Percentiles rank a stretch among this genome's conserved stretches.
Conservation (phyloP, 2,329 filamentous ascomycete species). For the Huntiella abstrusa region DNA sequence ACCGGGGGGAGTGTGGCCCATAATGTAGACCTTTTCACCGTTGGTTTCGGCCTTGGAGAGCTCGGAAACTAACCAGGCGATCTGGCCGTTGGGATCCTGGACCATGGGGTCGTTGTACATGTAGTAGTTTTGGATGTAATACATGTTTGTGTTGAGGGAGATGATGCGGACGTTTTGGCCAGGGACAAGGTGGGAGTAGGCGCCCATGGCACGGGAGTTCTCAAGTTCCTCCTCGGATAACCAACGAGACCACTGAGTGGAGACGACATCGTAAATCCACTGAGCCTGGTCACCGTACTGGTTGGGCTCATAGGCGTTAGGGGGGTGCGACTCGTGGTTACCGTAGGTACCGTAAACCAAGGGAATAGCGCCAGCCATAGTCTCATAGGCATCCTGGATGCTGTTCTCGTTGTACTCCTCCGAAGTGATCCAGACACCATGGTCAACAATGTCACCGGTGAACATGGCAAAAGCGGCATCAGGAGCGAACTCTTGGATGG, state of each 20-base stretch:
- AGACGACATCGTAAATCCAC: conserved; percentile 34
- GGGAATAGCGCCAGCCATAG: conserved; percentile 24
- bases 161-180: conserved; percentile 33
- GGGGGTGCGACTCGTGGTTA: conserved; percentile 36
- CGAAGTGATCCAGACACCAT: conserved; percentile 29
- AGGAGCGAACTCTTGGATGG: conserved; percentile 27
- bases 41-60: conserved; percentile 32
- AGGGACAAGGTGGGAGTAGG: conserved; percentile 29
- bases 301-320: conserved; percentile 30
- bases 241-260: conserved; percentile 28
- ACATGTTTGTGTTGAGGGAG: conserved; percentile 40
- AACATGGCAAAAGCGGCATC: conserved; percentile 36
- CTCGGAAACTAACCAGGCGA: conserved; percentile 34
- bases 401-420: conserved; percentile 16
- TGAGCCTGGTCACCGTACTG: conserved; percentile 23
- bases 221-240: conserved; percentile 21
- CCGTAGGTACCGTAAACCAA: conserved; percentile 34
- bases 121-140: conserved; percentile 39
- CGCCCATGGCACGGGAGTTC: conserved; percentile 23
- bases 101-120: conserved; percentile 31
- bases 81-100: conserved; percentile 30
- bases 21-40: conserved; percentile 34
- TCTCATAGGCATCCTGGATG: conserved; percentile 28
- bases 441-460: conserved; percentile 39
- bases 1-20: conserved; percentile 38